Base-by-base conservation (phyloP, 768 basidiomycete species). In the Gloeopeniophorella convolvens region DNA sequence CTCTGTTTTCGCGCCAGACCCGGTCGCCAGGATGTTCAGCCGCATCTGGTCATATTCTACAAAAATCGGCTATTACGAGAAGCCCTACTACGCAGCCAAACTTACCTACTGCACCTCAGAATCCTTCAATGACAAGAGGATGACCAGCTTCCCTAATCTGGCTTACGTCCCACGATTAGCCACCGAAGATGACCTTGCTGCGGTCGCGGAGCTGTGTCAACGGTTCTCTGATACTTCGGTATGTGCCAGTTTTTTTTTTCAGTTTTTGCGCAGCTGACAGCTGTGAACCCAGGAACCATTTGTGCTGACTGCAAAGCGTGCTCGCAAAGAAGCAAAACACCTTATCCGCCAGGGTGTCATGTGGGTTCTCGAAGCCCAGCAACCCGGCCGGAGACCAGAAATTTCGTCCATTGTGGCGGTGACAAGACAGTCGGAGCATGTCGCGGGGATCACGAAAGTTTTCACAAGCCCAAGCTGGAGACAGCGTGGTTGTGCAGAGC, bases 361-460 rank as follows among this genome's bases (percentile, higher is more conserved):
- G 3, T 89, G 84, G 83, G 77, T 87, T 1, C 79, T 80, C 55
- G 66, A 74, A 45, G 68, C 79, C n/a, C 60, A 63, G 43, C 27
- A 46, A 35, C 57, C 35, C 12, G 60, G 60, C 6, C 59, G 36
- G 45, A 42, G 53, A 0, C 55, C 65, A 39, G 70, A 73, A 23
- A 72, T 81, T 18, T 81, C 85, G 0, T 85, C 74, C 16, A 77
- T 89, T 33, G 82, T 81, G 5, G 85, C 85, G 13, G 77, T 75
- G 24, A 85, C 85, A 7, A 70, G 88, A 10, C 77, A 79, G 51
- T 79, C 72, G 21, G 68, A 72, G 1, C 70, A 59, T 4, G 73
- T 83, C 21, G 77, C 79, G 2, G 76, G 82, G 0, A 78, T 89
- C 37, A 82, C 82, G 36, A 62, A 73, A 42, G 11, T 27, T 13